A percentile compares a stretch with the other conserved stretches of the same genome.
These are phyloP conservation scores for Fonsecaea multimorphosa DNA, from an alignment of 2,329 filamentous ascomycete species.

Conservation along the genomic window DNA sequence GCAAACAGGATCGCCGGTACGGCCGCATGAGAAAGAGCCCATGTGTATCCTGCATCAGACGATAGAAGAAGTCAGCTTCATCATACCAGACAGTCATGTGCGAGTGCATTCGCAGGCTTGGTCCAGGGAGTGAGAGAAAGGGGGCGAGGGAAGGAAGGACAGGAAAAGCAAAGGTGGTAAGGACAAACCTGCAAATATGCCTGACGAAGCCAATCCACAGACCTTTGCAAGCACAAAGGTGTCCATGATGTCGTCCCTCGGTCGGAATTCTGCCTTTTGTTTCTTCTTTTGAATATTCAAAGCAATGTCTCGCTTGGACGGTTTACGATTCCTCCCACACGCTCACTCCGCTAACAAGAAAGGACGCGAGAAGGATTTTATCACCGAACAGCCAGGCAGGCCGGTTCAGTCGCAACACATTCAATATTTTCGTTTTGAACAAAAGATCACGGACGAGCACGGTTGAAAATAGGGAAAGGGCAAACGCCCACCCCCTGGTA, in stretches of 20 bases:
- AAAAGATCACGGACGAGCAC: too few relatives aligned
- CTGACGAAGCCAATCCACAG: conserved; percentile 24
- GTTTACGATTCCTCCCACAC: neutral
- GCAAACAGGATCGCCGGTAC: conserved; percentile 31
- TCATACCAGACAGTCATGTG: neutral
- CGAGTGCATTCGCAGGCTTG: neutral
- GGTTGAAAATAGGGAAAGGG: too few relatives aligned
- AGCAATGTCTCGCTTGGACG: neutral
- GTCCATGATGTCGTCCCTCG: conserved; percentile 13
- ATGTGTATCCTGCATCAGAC: conserved; percentile 30
- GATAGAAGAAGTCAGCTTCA: neutral
- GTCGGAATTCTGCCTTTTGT: neutral
- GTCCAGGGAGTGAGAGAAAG: neutral
- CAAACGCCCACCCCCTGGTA: neutral
- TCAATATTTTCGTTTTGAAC: too few relatives aligned
- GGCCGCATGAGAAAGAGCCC: conserved; percentile 31
- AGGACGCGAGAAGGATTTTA: too few relatives aligned
- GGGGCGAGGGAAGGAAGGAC: neutral
- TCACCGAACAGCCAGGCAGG: too few relatives aligned
- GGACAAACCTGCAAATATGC: conserved; percentile 25
- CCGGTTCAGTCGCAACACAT: too few relatives aligned
- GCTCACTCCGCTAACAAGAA: too few relatives aligned
- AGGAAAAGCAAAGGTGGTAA: neutral
- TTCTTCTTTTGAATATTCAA: neutral
- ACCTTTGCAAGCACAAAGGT: conserved; percentile 35